Evolutionary conservation across 2,329 filamentous ascomycete species (phyloP), one percentile per base, ranked within the genome.

Genomic region (Neonectria magnoliae): DNA sequence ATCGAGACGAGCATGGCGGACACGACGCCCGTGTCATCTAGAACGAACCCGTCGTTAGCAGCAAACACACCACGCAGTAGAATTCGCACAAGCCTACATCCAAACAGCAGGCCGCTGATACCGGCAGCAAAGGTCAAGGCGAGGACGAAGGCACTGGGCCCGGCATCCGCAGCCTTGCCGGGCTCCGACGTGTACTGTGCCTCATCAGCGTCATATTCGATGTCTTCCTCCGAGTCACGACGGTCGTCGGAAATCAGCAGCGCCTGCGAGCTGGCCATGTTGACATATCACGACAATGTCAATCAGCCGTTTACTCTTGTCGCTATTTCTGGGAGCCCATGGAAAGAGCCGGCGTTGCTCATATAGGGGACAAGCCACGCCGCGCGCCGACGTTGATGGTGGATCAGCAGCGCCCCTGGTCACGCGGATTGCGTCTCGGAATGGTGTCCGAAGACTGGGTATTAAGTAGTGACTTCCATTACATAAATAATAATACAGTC

Each of bases 21-120:
- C 60, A 92, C 90, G 16, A 91, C 90, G 52, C 90, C 88, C 0
- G 88, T 91, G 73, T 90, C 88, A 73, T 90, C 87, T 90, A 62
- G 52, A 47, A 18, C 38, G 10, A 50, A 50, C 57, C 38, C 62
- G 45, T 64, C 29, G 58, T 68, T 44, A 66, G 57, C 62, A 50
- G 38, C 14, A 14, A 27, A 3, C 22, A 16, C 18, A n/a, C 16
- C 11, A 13, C 29, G 33, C 4, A 36, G 29, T 16, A 36, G 31
- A 1, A 31, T 5, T 10, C n/a, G 42, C 25, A 6, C 4, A 48
- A 18, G 80, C 87, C 71, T 76, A 88, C 89, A 92, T 72, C 90
- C 90, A 79, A 92, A 91, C 1, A 92, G 74, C 1, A 92, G 80
- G 7, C 90, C 90, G 70, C 88, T 90, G 57, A 91, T 89, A 5